Evolutionary conservation across 129 eudicot species (phyloP).

Genomic region (Helichrysum umbraculigerum): DNA sequence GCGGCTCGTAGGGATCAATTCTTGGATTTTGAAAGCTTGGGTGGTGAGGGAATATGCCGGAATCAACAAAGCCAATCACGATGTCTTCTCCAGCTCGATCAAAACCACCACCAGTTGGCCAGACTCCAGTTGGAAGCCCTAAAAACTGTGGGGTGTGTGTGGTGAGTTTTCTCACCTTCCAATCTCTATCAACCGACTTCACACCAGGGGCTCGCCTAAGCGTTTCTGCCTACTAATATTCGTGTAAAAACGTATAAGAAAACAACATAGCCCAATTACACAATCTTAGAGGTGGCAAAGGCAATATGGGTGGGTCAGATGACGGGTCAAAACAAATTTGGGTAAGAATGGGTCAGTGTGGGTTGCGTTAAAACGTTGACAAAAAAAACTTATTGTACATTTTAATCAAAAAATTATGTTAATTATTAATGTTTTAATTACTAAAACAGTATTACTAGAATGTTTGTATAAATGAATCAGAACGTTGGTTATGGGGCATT

Average conservation of each 20-base stretch:
- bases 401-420: too few relatives aligned
- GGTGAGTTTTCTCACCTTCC: slow-evolving; percentile 90
- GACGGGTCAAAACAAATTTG: not conserved
- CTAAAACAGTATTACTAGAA: not conserved
- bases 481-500: not conserved
- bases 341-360: not conserved
- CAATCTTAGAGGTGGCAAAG: not conserved
- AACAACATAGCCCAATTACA: slow-evolving; percentile 10
- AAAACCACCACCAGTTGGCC: slow-evolving; percentile 98
- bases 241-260: slow-evolving; percentile 39
- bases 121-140: slow-evolving; percentile 98
- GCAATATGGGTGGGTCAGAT: not conserved
- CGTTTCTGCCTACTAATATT: slow-evolving; percentile 92
- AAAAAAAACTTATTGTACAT: not conserved
- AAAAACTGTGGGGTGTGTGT: slow-evolving; percentile 95
- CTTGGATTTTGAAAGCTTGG: slow-evolving; percentile 73
- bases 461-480: too few relatives aligned
- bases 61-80: slow-evolving; percentile 97
- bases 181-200: slow-evolving; percentile 81
- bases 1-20: slow-evolving; percentile 76
- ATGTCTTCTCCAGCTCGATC: slow-evolving; percentile 95
- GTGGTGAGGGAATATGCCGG: slow-evolving; percentile 88
- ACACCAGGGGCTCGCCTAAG: slow-evolving; percentile 86
- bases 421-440: not conserved
- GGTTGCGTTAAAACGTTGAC: not conserved